phyloP scores from a whole-genome alignment of 805 yeast genomes.

The Barnettozyma siamensis region DNA sequence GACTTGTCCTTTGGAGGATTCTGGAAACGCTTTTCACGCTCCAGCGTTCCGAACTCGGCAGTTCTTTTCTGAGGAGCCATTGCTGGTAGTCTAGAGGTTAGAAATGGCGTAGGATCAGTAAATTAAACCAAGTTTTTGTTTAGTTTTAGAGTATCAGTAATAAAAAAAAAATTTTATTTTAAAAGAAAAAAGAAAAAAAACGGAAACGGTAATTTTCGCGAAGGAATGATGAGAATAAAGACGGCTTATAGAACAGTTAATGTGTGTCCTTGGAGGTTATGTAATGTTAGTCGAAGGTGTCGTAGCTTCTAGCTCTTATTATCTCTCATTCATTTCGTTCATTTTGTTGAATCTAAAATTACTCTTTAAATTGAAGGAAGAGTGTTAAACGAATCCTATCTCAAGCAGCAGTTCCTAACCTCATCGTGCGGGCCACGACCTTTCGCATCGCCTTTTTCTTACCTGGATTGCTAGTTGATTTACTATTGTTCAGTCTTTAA shows the following conservation, averaged over 20 bases:
- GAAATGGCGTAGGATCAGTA: no score
- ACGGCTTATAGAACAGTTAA: neutral
- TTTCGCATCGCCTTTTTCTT: neutral
- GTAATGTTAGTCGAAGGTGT: neutral
- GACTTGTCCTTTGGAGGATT: constrained; percentile 87
- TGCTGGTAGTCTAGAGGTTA: no score
- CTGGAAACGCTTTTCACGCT: constrained; percentile 77
- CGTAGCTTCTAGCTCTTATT: no score
- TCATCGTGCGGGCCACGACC: constrained; percentile 14
- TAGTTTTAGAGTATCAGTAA: neutral
- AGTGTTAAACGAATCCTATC: no score
- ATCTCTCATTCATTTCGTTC: no score
- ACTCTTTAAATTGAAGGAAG: no score
- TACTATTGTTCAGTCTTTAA: neutral
- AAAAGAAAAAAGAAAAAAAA: constrained; percentile 2
- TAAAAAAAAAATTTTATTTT: constrained; percentile 1
- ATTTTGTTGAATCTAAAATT: no score
- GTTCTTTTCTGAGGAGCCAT: constrained; percentile 30
- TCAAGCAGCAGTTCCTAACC: no score
- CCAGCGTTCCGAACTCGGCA: constrained; percentile 60
- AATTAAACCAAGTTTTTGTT: no score
- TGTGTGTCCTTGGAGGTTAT: neutral
- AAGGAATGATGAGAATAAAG: no score
- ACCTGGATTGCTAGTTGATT: neutral
- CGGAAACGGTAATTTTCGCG: constrained; percentile 1